Conservation (phyloP, 495 filamentous ascomycete genomes). For the Neurospora pannonica region DNA sequence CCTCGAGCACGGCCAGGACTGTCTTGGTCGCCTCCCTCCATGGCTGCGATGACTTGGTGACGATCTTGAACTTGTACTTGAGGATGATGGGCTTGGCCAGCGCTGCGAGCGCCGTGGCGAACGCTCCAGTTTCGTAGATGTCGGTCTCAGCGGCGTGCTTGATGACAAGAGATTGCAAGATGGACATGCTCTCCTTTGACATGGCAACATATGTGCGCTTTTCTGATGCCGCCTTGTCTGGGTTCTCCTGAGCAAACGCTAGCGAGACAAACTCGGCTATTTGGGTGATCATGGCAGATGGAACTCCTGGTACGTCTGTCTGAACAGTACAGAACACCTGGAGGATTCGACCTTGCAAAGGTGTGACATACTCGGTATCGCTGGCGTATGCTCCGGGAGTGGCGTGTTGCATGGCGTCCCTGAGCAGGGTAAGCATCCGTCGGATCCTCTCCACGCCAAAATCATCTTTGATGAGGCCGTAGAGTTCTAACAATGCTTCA, state of each 20-base stretch:
- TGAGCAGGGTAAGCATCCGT: constrained; percentile 53
- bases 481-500: constrained; percentile 64
- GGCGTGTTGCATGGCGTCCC: constrained; percentile 44
- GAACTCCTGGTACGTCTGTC: constrained; percentile 54
- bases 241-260: constrained; percentile 41
- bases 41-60: constrained; percentile 48
- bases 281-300: constrained; percentile 56
- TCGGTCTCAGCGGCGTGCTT: constrained; percentile 52
- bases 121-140: constrained; percentile 54
- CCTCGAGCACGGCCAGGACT: constrained; percentile 56
- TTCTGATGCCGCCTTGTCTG: constrained; percentile 22
- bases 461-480: constrained; percentile 61
- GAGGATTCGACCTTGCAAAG: constrained; percentile 64
- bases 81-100: constrained; percentile 58
- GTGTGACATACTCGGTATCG: constrained; percentile 76
- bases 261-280: constrained; percentile 62
- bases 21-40: constrained; percentile 74
- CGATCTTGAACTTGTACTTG: constrained; percentile 60
- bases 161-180: constrained; percentile 55
- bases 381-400: constrained; percentile 67
- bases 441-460: constrained; percentile 51
- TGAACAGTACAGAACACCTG: constrained; percentile 64
- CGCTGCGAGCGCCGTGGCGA: constrained; percentile 50
- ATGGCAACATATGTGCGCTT: constrained; percentile 77
- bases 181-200: constrained; percentile 64